Percentiles rank a stretch among this genome's conserved stretches.
Conservation (phyloP, 208 protist genomes). For the Acanthamoeba triangularis region DNA sequence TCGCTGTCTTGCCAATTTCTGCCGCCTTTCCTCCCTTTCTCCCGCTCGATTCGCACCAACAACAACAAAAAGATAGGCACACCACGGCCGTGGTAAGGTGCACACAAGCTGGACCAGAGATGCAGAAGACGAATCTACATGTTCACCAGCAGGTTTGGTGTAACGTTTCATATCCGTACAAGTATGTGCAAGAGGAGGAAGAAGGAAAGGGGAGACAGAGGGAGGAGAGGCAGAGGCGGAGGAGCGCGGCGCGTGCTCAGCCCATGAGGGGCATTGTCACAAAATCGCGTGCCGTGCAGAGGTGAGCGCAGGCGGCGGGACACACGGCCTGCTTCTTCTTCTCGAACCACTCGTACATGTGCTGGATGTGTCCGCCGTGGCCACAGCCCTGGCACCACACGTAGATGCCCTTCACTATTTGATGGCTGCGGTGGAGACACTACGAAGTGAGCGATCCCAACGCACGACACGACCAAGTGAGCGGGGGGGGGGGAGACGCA, state of each 20-base stretch:
- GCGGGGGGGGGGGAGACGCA: not conserved
- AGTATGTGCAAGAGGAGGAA: not conserved
- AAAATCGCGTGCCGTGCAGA: slow-evolving; percentile 63
- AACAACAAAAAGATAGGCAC: no score
- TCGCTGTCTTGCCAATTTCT: not conserved
- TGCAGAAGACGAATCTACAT: not conserved
- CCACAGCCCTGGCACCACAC: slow-evolving; percentile 78
- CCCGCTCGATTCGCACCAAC: no score
- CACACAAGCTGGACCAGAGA: no score
- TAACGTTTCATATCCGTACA: not conserved
- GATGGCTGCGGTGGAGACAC: not conserved
- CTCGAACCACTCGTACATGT: slow-evolving; percentile 76
- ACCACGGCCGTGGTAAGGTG: no score
- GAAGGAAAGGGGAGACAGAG: not conserved
- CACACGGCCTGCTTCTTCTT: slow-evolving; percentile 65
- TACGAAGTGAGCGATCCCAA: not conserved
- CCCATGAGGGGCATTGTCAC: not conserved
- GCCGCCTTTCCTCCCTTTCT: no score
- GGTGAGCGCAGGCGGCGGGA: slow-evolving; percentile 51
- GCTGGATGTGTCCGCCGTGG: slow-evolving; percentile 70
- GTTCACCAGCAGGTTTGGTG: not conserved
- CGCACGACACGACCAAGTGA: not conserved
- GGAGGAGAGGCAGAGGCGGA: not conserved
- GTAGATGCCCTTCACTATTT: slow-evolving; percentile 51
- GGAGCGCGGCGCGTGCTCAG: not conserved